Evolutionary conservation across 2,329 filamentous ascomycete genomes (phyloP), one percentile per base, ranked within the genome.

Genomic region (Drechmeria coniospora): DNA sequence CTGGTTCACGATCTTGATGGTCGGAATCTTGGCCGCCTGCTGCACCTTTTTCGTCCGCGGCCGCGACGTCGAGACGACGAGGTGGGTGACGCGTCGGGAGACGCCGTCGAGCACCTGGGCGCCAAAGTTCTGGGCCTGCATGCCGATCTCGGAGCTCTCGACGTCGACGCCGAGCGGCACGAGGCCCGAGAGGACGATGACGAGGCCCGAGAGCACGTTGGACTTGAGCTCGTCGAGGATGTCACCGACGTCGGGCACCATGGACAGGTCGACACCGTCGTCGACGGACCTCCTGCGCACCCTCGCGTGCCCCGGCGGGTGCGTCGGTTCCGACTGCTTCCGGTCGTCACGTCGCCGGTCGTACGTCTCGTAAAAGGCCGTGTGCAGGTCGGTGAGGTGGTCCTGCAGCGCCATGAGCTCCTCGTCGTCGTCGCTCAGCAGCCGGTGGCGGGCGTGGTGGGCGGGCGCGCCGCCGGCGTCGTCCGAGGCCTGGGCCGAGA

Each of bases 41-140:
- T 81, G 77, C 23, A 95, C 83, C 54, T 98, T 98, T 29, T 82
- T 78, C 0, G 90, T 95, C 14, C 86, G 74, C 18, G 79, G 79
- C 15, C 78, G 65, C 11, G 69, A 63, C 12, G 70, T 72, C 28
- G 71, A 76, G 7, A 79, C 74, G 3, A 86, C 77, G 5, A 86
- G 65, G 49, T 86, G 80, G 0, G 79, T 84, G 10, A 81, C 66
- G 30, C 67, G 68, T 18, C 62, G 60, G 2, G 64, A 66, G 6
- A 86, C 60, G 19, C 59, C 64, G 12, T 61, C 61, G 17, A 63
- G 51, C 13, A 77, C 56, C 26, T 65, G 52, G 0, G 82, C 87
- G 13, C 90, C 90, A 46, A 94, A 95, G 43, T 70, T 81, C 45
- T 74, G 75, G 3, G 84, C 79, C 64, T 92, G 92, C 23, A 87